phyloP scores from a whole-genome alignment of 805 yeast species.

The Starmerella davenportii region DNA sequence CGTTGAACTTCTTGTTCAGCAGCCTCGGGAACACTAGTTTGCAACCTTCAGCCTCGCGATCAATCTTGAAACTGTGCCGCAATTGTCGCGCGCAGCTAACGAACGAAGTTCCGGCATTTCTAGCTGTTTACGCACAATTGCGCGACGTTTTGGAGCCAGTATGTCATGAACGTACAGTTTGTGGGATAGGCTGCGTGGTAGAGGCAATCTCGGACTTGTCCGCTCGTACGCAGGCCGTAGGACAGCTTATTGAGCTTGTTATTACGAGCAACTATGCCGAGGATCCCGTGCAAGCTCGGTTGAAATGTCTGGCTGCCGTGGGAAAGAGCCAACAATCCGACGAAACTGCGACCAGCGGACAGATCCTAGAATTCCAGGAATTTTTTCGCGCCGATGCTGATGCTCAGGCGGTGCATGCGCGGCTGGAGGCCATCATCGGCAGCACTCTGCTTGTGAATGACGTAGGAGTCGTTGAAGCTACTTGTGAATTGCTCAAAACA shows the following conservation, averaged over 20 bases:
- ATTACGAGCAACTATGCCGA: constrained; percentile 1
- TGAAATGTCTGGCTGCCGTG: constrained; percentile 47
- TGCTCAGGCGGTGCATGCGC: not conserved
- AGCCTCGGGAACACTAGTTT: constrained; percentile 21
- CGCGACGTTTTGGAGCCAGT: constrained; percentile 9
- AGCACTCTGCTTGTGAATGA: constrained; percentile 25
- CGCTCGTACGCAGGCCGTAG: constrained; percentile 20
- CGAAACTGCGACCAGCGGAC: constrained; percentile 21
- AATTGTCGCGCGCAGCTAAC: constrained; percentile 17
- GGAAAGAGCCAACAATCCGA: constrained; percentile 53
- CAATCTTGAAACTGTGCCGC: constrained; percentile 34
- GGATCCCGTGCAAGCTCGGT: constrained; percentile 31
- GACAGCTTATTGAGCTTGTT: constrained; percentile 5
- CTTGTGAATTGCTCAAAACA: constrained; percentile 41
- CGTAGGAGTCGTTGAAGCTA: constrained; percentile 39
- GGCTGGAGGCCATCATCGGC: not conserved
- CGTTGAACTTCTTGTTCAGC: constrained; percentile 39
- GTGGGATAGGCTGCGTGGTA: constrained; percentile 21
- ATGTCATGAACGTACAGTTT: constrained; percentile 22
- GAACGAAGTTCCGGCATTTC: constrained; percentile 17
- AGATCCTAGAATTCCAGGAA: not conserved
- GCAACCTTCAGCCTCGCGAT: constrained; percentile 31
- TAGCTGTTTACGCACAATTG: constrained; percentile 18
- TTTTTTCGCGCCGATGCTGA: not conserved
- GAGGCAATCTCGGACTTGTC: constrained; percentile 16